These are phyloP conservation scores for Lithohypha guttulata DNA, from an alignment of 2,329 filamentous ascomycete species.

Conservation along the genomic window DNA sequence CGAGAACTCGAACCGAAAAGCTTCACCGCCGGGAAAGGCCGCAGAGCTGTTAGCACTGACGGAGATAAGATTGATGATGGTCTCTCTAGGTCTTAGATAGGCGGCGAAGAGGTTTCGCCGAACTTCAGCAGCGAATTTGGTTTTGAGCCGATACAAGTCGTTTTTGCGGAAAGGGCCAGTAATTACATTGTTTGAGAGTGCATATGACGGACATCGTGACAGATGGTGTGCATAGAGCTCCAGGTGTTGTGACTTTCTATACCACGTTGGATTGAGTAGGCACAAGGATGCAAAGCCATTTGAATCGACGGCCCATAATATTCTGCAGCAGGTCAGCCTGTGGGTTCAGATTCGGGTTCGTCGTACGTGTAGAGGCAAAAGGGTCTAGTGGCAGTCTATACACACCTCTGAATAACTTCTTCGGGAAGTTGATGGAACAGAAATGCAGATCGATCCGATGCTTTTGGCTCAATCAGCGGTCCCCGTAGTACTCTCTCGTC, in stretches of 20 bases:
- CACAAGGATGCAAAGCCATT: constrained; percentile 38
- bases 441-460: constrained; percentile 4
- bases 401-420: constrained; percentile 19
- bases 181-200: constrained; percentile 28
- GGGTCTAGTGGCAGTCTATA: no score
- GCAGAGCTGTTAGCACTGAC: constrained; percentile 76
- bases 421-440: constrained; percentile 17
- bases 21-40: constrained; percentile 67
- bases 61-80: constrained; percentile 68
- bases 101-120: constrained; percentile 69
- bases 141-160: constrained; percentile 50
- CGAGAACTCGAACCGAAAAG: constrained; percentile 73
- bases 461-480: neutral
- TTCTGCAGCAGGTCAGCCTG: no score
- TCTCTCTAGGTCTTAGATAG: constrained; percentile 59
- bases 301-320: constrained; percentile 37
- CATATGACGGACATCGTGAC: constrained; percentile 33
- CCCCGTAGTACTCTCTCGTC: constrained; percentile 5
- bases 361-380: no score
- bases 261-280: constrained; percentile 37
- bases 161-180: constrained; percentile 30
- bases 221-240: constrained; percentile 38
- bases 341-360: no score
- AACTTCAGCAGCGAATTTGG: constrained; percentile 56
- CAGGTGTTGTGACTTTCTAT: constrained; percentile 31